These are phyloP conservation scores for Zygosaccharomyces rouxii DNA, from an alignment of 805 yeast species.

Conservation along the genomic window DNA sequence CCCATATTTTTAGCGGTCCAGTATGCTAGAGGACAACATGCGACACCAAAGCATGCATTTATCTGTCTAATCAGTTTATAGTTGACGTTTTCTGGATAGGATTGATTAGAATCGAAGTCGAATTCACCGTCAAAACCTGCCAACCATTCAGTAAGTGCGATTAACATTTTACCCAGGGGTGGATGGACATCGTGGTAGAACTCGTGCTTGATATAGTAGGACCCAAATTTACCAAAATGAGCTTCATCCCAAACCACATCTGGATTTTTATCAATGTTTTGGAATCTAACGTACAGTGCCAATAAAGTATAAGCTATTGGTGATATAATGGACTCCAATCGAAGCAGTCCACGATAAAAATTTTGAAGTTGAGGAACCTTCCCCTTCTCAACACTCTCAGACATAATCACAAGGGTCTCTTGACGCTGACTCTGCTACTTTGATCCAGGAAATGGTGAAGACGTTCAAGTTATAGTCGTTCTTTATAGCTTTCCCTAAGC, in stretches of 20 bases:
- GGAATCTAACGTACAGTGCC: conserved; percentile 71
- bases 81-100: conserved; percentile 72
- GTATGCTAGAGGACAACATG: conserved; percentile 84
- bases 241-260: conserved; percentile 97
- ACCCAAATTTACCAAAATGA: conserved; percentile 95
- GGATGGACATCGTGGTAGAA: conserved; percentile 97
- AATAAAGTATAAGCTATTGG: conserved; percentile 61
- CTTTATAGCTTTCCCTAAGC: background rate
- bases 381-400: background rate
- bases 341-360: conserved; percentile 1
- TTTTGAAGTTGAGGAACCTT: background rate
- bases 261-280: conserved; percentile 64
- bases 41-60: conserved; percentile 77
- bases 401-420: background rate
- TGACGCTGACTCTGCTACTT: background rate
- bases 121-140: conserved; percentile 87
- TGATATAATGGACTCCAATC: background rate
- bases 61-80: conserved; percentile 83
- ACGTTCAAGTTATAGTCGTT: too few species aligned
- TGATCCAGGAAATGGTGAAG: background rate
- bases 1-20: conserved; percentile 75
- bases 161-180: conserved; percentile 90
- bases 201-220: conserved; percentile 81
- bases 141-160: conserved; percentile 79
- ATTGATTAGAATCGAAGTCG: conserved; percentile 78